These are phyloP conservation scores for Schoenoplectus tabernaemontani DNA, from an alignment of 202 grass and related monocot genomes.

Conservation along the genomic window DNA sequence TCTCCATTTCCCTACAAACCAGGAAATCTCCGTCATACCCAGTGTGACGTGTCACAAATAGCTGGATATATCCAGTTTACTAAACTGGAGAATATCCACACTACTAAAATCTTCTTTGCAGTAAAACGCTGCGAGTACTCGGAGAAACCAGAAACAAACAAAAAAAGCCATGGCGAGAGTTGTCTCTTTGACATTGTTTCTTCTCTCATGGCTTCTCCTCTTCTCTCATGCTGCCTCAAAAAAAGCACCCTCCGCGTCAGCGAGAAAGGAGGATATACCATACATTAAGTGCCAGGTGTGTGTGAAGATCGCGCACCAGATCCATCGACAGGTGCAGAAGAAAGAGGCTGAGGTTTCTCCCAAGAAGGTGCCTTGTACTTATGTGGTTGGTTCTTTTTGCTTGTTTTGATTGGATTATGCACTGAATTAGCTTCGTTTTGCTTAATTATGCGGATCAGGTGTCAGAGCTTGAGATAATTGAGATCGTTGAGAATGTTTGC, in stretches of 20 bases:
- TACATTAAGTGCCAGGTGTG: conserved; percentile 94
- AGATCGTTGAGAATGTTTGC: conserved; percentile 92
- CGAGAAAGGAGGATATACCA: conserved; percentile 81
- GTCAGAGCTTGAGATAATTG: conserved; percentile 92
- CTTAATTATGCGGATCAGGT: conserved; percentile 37
- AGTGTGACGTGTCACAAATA: too few relatives aligned
- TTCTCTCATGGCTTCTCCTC: conserved; percentile 28
- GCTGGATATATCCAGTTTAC: neutral
- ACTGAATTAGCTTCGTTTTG: neutral
- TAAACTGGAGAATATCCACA: neutral
- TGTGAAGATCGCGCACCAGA: conserved; percentile 81
- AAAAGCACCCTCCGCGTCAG: conserved; percentile 56
- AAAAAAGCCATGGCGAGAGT: neutral
- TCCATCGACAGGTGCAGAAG: conserved; percentile 52
- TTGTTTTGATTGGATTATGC: neutral
- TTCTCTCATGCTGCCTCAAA: conserved; percentile 25
- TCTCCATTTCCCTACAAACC: neutral
- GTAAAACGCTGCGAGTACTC: neutral
- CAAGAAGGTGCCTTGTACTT: conserved; percentile 43
- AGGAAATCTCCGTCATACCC: neutral
- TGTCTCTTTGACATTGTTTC: neutral
- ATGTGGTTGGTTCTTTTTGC: neutral
- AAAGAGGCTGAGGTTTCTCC: conserved; percentile 45
- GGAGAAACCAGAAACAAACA: neutral
- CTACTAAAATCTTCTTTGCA: neutral